phyloP scores from a whole-genome alignment of 306 rosid species.

The Glycine soja region DNA sequence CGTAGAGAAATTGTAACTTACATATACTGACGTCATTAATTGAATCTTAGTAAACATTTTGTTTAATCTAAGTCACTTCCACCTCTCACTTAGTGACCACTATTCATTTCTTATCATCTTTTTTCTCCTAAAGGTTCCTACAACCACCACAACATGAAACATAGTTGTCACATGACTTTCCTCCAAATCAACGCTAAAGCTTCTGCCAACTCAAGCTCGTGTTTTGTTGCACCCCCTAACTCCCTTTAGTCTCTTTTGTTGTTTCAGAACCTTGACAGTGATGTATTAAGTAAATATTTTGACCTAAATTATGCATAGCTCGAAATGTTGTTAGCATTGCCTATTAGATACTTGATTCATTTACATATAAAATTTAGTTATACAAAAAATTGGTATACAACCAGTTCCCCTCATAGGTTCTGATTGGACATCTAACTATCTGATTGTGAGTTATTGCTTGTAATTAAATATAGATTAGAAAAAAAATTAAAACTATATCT shows the following conservation, averaged over 20 bases:
- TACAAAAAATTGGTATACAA: too few relatives aligned
- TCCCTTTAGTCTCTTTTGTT: background rate
- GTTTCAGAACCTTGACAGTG: background rate
- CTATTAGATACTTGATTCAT: too few relatives aligned
- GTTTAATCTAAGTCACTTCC: background rate
- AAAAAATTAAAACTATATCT: too few relatives aligned
- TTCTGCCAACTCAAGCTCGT: background rate
- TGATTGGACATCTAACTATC: too few relatives aligned
- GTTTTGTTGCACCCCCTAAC: background rate
- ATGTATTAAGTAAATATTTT: background rate
- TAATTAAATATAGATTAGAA: too few relatives aligned
- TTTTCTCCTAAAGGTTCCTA: background rate
- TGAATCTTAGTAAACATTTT: background rate
- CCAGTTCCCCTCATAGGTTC: too few relatives aligned
- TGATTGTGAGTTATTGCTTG: too few relatives aligned
- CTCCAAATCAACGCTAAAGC: background rate
- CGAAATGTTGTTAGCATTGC: background rate
- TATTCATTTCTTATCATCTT: background rate
- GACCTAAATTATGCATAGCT: background rate
- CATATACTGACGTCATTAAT: too few relatives aligned
- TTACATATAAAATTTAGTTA: too few relatives aligned
- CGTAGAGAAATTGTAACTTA: too few relatives aligned
- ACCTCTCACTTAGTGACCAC: background rate
- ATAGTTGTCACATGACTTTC: background rate
- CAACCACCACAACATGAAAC: background rate